Evolutionary conservation across 2,329 filamentous ascomycete species (phyloP).

Genomic region (Arachnopeziza araneosa): DNA sequence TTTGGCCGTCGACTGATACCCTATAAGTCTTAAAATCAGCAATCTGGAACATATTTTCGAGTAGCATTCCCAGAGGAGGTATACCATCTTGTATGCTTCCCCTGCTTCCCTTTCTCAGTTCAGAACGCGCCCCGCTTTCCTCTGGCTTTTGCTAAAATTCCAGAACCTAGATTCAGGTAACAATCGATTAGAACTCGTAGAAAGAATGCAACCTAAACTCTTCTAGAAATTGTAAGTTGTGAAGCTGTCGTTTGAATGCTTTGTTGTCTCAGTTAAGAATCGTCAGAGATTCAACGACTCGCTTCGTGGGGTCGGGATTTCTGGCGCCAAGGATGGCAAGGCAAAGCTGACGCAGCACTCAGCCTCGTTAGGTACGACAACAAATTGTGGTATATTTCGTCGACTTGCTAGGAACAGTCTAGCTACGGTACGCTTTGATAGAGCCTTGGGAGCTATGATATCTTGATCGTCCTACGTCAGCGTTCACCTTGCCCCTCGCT

Average conservation of each 20-base stretch:
- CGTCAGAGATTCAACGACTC: constrained; percentile 6
- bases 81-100: neutral
- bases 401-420: too few relatives aligned
- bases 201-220: neutral
- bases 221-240: constrained; percentile 6
- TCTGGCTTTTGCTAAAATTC: neutral
- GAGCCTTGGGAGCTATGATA: too few relatives aligned
- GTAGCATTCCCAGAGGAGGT: neutral
- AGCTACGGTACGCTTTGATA: too few relatives aligned
- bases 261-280: constrained; percentile 6
- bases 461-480: too few relatives aligned
- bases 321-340: constrained; percentile 6
- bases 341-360: constrained; percentile 11
- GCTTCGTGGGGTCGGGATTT: constrained; percentile 12
- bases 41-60: neutral
- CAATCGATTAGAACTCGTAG: neutral
- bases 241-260: neutral
- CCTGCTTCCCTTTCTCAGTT: neutral
- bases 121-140: neutral
- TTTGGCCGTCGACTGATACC: constrained; percentile 33
- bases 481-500: too few relatives aligned
- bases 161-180: neutral
- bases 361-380: constrained; percentile 8
- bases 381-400: too few relatives aligned
- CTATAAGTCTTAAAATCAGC: constrained; percentile 10